Conservation (phyloP, 2,329 filamentous ascomycete species). For the Xylariaceae sp. region DNA sequence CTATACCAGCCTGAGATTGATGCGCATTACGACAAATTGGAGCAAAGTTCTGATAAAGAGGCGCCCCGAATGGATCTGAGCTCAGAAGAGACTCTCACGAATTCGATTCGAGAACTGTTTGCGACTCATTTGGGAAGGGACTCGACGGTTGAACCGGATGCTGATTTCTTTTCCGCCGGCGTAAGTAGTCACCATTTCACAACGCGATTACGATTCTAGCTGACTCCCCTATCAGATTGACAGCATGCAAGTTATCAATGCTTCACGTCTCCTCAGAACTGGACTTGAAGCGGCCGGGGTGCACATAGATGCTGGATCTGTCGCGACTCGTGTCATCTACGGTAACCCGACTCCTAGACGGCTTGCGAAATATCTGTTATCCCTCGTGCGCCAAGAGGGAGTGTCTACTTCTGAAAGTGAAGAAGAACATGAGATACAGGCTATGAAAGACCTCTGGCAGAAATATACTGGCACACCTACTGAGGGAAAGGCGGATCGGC, state of each 20-base stretch:
- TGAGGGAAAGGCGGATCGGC: constrained; percentile 21
- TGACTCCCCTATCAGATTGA: constrained; percentile 27
- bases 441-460: constrained; percentile 33
- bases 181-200: constrained; percentile 7
- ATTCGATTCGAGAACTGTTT: constrained; percentile 32
- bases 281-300: constrained; percentile 31
- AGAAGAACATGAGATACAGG: constrained; percentile 22
- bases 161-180: constrained; percentile 38
- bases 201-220: not conserved
- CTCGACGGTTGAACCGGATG: constrained; percentile 29
- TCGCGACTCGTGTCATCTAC: constrained; percentile 39
- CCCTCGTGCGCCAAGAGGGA: constrained; percentile 17
- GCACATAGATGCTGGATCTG: constrained; percentile 31
- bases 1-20: constrained; percentile 43
- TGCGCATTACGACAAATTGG: constrained; percentile 33
- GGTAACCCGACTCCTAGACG: constrained; percentile 34
- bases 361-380: constrained; percentile 34
- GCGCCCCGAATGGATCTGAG: constrained; percentile 28
- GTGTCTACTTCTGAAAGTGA: constrained; percentile 1
- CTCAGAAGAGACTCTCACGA: constrained; percentile 26
- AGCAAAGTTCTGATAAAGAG: constrained; percentile 14
- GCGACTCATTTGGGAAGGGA: constrained; percentile 22
- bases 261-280: constrained; percentile 33
- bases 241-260: constrained; percentile 39
- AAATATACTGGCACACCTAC: constrained; percentile 35